Evolutionary conservation across 2,329 filamentous ascomycete species (phyloP).

Genomic region (Chaetothyriales sp.): DNA sequence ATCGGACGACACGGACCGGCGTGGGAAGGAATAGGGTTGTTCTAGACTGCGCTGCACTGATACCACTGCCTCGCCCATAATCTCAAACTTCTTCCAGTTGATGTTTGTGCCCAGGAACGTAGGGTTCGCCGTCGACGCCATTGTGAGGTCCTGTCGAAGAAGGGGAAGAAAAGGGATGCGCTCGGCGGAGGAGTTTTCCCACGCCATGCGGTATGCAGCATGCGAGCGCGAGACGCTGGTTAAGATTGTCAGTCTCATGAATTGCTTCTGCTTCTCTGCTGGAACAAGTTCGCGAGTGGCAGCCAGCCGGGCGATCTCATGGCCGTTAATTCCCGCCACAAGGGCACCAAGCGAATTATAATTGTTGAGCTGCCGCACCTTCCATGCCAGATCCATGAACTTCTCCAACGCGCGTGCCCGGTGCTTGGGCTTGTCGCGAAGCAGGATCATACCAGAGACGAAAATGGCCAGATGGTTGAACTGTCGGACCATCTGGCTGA

Average conservation of each 20-base stretch:
- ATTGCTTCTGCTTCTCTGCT: constrained; percentile 59
- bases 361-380: constrained; percentile 82
- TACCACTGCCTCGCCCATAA: constrained; percentile 80
- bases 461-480: constrained; percentile 76
- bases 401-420: constrained; percentile 82
- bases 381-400: constrained; percentile 77
- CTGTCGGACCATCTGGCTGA: constrained; percentile 87
- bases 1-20: constrained; percentile 37
- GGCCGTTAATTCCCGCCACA: constrained; percentile 79
- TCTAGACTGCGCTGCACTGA: constrained; percentile 86
- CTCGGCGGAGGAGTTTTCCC: constrained; percentile 84
- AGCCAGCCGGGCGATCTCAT: constrained; percentile 65
- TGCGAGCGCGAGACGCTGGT: constrained; percentile 90
- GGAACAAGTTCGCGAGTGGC: constrained; percentile 67
- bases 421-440: constrained; percentile 93
- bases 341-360: constrained; percentile 94
- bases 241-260: constrained; percentile 72
- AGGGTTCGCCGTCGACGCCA: constrained; percentile 78
- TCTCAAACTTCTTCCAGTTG: constrained; percentile 97
- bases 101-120: constrained; percentile 72
- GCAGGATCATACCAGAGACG: constrained; percentile 68
- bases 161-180: constrained; percentile 88
- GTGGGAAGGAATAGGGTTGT: constrained; percentile 57
- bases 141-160: constrained; percentile 75
- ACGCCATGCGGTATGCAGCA: constrained; percentile 88